Base-by-base conservation (phyloP, 345 rosid genomes). In the Rhodamnia rubescens region DNA sequence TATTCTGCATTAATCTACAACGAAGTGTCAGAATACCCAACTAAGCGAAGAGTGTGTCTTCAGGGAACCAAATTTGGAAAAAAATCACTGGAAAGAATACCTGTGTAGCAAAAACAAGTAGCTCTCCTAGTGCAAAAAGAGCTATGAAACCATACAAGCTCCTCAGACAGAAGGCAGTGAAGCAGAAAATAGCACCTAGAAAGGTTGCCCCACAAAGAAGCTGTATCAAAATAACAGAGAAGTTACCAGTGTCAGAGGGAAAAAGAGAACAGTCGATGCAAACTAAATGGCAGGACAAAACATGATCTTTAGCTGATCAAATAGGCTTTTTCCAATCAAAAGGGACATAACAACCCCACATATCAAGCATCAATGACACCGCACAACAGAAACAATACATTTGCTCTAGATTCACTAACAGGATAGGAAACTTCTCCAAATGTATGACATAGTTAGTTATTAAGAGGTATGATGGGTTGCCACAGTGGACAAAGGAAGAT, bases 61-160 rank as follows among this genome's bases (percentile, higher is more conserved):
- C 16, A 13, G 69, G 84, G 11, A 74, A 83, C 56, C 26, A 18
- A 80, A 61, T 81, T 54, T 53, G 12, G 27, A 22, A 61, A 15
- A 15, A 59, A 15, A 74, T 84, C 53, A 53, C 82, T 83, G 5
- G 51, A 42, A 36, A 24, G 85, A 69, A 61, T 93, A 97, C 99
- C 99, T 97, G 99, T 47, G 99, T 94, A 21, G 99, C 98, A 87
- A 97, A 97, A 87, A 97, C 94, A 82, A 95, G 92, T 75, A 97
- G 92, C 85, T 97, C 99, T 55, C 99, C 99, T 59, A 96, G 81
- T 27, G 96, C 89, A 51, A 97, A 95, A 49, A 97, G 90, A 85
- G 85, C 98, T 14, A 96, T 87, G 92, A 97, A 97, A 22, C 85
- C 92, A 88, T 93, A 95, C 95, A 95, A 82, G 89, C 89, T 93